Evolutionary conservation across 2,329 filamentous ascomycete species (phyloP).

Genomic region (Penicillium sp.): DNA sequence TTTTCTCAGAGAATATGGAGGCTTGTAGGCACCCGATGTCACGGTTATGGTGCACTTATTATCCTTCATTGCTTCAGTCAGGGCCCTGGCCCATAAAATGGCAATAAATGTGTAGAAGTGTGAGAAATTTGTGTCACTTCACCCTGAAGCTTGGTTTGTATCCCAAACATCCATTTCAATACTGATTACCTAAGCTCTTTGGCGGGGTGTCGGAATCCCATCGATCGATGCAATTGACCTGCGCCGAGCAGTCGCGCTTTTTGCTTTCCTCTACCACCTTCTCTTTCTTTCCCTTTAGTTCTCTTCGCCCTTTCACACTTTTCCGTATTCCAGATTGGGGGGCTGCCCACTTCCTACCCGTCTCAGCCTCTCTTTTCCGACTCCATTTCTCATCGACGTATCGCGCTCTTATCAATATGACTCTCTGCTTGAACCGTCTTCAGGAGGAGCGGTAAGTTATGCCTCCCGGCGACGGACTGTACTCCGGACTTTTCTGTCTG

Average conservation of each 20-base stretch:
- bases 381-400: background rate
- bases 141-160: too few species aligned
- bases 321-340: background rate
- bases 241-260: background rate
- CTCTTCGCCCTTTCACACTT: background rate
- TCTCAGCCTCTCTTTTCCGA: background rate
- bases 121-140: too few species aligned
- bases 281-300: background rate
- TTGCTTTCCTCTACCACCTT: background rate
- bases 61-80: too few species aligned
- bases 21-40: too few species aligned
- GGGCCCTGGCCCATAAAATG: too few species aligned
- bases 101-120: too few species aligned
- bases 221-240: conserved; percentile 4
- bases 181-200: conserved; percentile 4
- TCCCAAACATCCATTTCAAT: too few species aligned
- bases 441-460: conserved; percentile 77
- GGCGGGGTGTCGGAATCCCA: background rate
- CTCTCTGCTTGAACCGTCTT: conserved; percentile 83
- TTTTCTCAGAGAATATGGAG: too few species aligned
- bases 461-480: background rate
- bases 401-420: conserved; percentile 57
- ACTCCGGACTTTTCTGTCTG: background rate
- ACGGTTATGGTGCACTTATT: too few species aligned
- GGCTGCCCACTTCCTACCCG: background rate